Percentiles rank a stretch among this genome's conserved stretches.
These are phyloP conservation scores for Stephania cephalantha DNA, from an alignment of 164 flowering plant species.

Conservation along the genomic window DNA sequence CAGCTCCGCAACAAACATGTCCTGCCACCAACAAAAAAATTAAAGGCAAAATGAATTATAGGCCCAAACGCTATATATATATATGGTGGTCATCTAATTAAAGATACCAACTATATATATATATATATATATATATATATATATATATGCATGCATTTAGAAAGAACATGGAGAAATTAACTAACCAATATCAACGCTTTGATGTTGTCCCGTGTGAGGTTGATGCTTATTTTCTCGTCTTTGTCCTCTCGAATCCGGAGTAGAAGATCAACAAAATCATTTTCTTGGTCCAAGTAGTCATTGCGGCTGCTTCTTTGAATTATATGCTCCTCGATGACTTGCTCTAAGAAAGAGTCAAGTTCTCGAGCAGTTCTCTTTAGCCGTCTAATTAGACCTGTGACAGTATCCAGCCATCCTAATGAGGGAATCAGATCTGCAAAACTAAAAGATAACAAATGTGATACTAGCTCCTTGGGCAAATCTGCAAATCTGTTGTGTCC, in stretches of 20 bases:
- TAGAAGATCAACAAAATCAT: neutral
- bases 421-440: neutral
- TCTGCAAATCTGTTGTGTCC: conserved; percentile 1
- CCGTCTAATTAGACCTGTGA: conserved; percentile 2
- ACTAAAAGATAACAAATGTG: no score
- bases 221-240: neutral
- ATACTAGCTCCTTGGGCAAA: neutral
- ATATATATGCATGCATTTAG: no score
- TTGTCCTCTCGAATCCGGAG: neutral
- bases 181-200: conserved; percentile 1
- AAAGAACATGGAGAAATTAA: neutral
- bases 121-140: no score
- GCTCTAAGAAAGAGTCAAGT: neutral
- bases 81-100: no score
- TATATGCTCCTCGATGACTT: neutral
- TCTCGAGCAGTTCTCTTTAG: conserved; percentile 5
- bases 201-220: neutral
- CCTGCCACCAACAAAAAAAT: conserved; percentile 3
- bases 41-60: no score
- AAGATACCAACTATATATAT: no score
- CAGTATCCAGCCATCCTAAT: neutral
- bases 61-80: no score
- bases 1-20: conserved; percentile 18
- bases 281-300: neutral
- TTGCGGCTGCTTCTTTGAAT: neutral